Percentiles rank a stretch among this genome's conserved stretches.
These are phyloP conservation scores for Alopecurus myosuroides DNA, from an alignment of 176 grass and related monocot species.

Conservation along the genomic window DNA sequence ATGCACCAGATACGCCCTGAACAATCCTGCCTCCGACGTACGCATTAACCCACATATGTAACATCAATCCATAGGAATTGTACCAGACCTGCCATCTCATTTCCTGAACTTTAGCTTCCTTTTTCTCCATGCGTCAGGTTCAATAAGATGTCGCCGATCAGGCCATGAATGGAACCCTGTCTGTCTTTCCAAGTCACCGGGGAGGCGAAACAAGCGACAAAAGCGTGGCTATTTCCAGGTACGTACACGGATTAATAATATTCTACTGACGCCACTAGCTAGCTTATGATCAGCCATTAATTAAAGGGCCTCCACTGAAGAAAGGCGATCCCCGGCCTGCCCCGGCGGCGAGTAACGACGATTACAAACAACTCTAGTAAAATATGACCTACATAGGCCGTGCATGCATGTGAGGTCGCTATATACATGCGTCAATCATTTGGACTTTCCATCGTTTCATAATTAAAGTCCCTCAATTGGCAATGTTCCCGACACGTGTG, in stretches of 20 bases:
- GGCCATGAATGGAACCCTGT: no score
- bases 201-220: neutral
- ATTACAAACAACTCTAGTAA: neutral
- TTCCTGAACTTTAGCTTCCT: neutral
- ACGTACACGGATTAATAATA: neutral
- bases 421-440: neutral
- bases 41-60: no score
- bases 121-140: neutral
- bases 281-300: neutral
- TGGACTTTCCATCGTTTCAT: neutral
- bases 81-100: neutral
- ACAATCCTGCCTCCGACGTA: no score
- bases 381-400: neutral
- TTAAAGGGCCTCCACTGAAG: neutral
- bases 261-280: neutral
- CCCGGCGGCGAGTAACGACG: no score
- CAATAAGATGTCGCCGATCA: neutral
- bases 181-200: neutral
- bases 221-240: neutral
- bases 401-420: neutral
- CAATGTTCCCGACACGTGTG: neutral
- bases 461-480: neutral
- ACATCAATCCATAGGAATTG: neutral
- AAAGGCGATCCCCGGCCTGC: neutral
- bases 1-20: no score